Evolutionary conservation across 768 basidiomycete genomes (phyloP).

Genomic region (Inosperma sp.): DNA sequence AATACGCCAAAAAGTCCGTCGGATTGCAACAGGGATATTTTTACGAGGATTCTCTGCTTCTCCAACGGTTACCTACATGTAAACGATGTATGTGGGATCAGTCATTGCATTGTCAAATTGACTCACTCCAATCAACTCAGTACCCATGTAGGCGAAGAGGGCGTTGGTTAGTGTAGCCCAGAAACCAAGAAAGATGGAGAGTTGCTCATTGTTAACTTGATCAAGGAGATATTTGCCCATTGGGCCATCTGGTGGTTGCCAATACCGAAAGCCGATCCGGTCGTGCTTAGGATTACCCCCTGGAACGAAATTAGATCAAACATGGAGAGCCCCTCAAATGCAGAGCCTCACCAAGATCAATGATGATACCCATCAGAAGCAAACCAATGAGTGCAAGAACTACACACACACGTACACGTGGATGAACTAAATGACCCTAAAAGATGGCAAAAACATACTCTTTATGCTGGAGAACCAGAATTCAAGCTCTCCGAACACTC

Average conservation of each 20-base stretch:
- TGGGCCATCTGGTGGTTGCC: constrained; percentile 47
- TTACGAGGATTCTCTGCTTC: constrained; percentile 68
- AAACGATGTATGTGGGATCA: neutral
- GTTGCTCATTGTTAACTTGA: constrained; percentile 44
- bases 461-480: constrained; percentile 74
- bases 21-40: constrained; percentile 69
- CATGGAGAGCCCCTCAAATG: constrained; percentile 17
- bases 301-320: constrained; percentile 37
- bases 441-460: constrained; percentile 29
- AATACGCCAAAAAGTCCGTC: constrained; percentile 57
- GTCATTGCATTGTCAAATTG: constrained; percentile 6
- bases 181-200: constrained; percentile 63
- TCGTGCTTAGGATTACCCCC: constrained; percentile 45
- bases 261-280: constrained; percentile 47
- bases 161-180: constrained; percentile 70
- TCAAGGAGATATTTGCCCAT: constrained; percentile 50
- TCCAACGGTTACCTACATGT: constrained; percentile 44
- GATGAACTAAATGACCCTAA: neutral
- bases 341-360: constrained; percentile 50
- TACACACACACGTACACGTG: constrained; percentile 10
- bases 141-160: constrained; percentile 70
- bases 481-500: constrained; percentile 68
- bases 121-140: constrained; percentile 70
- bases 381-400: constrained; percentile 46
- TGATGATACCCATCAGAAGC: constrained; percentile 56